phyloP scores from a whole-genome alignment of 305 asterid species.

The Petunia hybrid region DNA sequence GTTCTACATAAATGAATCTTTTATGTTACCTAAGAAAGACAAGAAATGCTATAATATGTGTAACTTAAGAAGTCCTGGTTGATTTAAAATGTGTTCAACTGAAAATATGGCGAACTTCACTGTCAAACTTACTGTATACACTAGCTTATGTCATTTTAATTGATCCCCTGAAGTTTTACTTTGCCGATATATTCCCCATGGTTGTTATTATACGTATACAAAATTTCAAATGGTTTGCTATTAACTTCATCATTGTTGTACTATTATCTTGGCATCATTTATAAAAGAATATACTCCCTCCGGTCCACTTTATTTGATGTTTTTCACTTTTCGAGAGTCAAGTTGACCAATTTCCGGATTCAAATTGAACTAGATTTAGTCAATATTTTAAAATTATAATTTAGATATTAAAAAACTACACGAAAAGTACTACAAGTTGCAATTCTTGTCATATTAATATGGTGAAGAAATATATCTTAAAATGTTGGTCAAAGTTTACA shows the following conservation, averaged over 20 bases:
- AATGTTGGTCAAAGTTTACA: too few species aligned
- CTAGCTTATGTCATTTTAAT: neutral
- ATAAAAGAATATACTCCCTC: neutral
- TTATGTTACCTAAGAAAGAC: neutral
- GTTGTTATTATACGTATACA: neutral
- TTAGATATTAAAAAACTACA: too few species aligned
- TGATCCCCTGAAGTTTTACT: neutral
- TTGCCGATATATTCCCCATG: too few species aligned
- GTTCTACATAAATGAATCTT: neutral
- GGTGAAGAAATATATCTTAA: too few species aligned
- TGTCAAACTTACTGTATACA: conserved; percentile 6
- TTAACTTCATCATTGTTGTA: neutral
- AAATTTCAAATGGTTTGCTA: too few species aligned
- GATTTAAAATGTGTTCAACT: neutral
- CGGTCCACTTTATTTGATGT: too few species aligned
- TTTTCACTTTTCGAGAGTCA: too few species aligned
- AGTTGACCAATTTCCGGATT: too few species aligned
- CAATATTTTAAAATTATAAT: too few species aligned
- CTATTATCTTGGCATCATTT: neutral
- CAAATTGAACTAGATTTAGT: too few species aligned
- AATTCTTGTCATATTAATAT: too few species aligned
- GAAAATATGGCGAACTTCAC: neutral
- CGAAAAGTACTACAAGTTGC: too few species aligned
- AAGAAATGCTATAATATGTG: neutral
- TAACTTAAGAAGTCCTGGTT: neutral